Evolutionary conservation across 2,329 filamentous ascomycete genomes (phyloP).

Genomic region (Dendryphion nanum): DNA sequence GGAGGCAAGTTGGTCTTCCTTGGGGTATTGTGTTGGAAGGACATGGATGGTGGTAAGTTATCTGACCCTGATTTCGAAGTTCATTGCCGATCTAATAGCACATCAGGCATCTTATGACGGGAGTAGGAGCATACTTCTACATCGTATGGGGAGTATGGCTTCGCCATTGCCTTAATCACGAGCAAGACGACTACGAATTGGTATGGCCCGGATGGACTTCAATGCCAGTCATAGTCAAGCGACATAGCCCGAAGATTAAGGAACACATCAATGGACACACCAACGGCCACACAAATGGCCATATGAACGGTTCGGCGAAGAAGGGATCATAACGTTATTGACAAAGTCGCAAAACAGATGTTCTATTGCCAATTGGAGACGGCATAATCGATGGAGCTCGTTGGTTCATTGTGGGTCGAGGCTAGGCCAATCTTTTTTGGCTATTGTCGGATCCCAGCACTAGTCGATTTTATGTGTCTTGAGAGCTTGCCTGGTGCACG

Average conservation of each 20-base stretch:
- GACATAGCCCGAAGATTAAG: too few relatives aligned
- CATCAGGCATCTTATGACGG: constrained; percentile 73
- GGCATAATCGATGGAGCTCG: too few relatives aligned
- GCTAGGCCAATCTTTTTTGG: too few relatives aligned
- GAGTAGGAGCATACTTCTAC: constrained; percentile 78
- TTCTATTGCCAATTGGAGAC: not conserved
- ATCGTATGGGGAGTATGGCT: constrained; percentile 84
- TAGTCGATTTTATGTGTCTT: too few relatives aligned
- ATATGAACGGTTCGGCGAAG: constrained; percentile 26
- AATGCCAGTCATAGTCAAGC: constrained; percentile 52
- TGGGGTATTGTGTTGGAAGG: constrained; percentile 76
- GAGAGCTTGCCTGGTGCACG: too few relatives aligned
- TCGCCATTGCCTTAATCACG: constrained; percentile 70
- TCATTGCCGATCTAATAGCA: constrained; percentile 1
- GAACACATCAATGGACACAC: constrained; percentile 8
- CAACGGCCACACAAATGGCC: constrained; percentile 3
- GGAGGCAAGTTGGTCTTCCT: constrained; percentile 68
- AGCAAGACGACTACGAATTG: constrained; percentile 69
- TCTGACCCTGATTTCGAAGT: constrained; percentile 2
- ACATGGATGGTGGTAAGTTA: constrained; percentile 67
- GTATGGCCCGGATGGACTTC: constrained; percentile 64
- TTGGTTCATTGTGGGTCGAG: too few relatives aligned
- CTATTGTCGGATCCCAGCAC: too few relatives aligned
- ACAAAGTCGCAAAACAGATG: constrained; percentile 1
- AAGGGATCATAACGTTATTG: constrained; percentile 25